phyloP scores from a whole-genome alignment of 129 eudicot genomes.

The Flaveria trinervia region DNA sequence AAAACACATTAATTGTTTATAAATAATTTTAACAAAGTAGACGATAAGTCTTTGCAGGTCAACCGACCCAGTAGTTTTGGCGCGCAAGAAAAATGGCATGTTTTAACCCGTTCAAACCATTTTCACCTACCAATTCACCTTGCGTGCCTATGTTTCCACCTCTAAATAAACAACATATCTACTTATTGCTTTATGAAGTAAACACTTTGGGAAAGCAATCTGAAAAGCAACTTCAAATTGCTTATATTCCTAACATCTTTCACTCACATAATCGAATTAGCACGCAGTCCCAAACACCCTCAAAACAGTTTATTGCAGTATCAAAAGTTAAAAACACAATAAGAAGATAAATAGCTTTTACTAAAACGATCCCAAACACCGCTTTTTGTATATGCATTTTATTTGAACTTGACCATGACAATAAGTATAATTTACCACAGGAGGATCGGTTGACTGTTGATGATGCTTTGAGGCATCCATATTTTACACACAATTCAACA shows the following conservation, averaged over 20 bases:
- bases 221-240: background rate
- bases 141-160: background rate
- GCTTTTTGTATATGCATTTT: background rate
- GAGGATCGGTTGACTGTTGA: conserved; percentile 85
- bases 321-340: background rate
- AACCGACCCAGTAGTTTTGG: background rate
- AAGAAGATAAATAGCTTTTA: background rate
- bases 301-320: background rate
- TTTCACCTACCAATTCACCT: background rate
- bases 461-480: conserved; percentile 91
- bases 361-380: background rate
- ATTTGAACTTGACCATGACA: background rate
- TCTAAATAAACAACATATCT: background rate
- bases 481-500: conserved; percentile 48
- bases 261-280: background rate
- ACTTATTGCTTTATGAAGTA: background rate
- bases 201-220: background rate
- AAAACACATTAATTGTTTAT: background rate
- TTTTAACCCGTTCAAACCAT: background rate
- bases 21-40: background rate
- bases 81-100: background rate
- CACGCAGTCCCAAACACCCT: background rate
- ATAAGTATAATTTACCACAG: conserved; percentile 36
- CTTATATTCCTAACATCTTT: background rate
- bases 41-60: no score